Base-by-base conservation (phyloP, 2,329 filamentous ascomycete genomes). In the Fusarium liriodendri region DNA sequence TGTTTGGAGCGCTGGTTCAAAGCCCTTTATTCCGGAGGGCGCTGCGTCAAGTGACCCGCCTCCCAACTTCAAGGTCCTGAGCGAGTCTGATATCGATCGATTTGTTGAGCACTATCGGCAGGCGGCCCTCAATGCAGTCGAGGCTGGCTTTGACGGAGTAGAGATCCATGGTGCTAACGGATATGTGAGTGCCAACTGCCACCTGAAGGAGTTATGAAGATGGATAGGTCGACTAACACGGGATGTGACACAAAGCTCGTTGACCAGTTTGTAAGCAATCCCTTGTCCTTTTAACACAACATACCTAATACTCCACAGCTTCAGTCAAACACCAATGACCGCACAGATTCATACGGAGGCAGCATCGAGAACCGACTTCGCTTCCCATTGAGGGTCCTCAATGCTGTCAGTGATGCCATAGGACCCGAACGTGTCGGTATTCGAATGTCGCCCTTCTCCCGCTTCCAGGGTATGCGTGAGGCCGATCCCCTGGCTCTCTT, bases 111-210 rank as follows among this genome's bases (percentile, higher is more conserved):
- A 89, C 1, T 94, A 88, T 82, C 87, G 85, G 2, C 86, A 85
- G 2, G 87, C 88, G 0, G 84, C 87, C 0, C 84, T 86, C 73
- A 85, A 89, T 27, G 88, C 92, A 0, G 80, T 94, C 0, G 85
- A 87, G 0, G 90, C 89, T 6, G 93, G 93, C 0, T 92, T 92
- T 37, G 93, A 96, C 77, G 91, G 90, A 6, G 89, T 95, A 62
- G 93, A 95, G 72, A 79, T 87, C 7, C 85, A 89, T 68, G 86
- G 81, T 11, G 89, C 88, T 3, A 90, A 91, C 75, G 90, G 89
- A 3, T 93, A 92, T 72, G 83, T 93, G 2, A 67, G 76, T 75
- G 2, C 5, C 9, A 4, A 27, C 14, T 25, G 2, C 13, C 6
- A n/a, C 8, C 5, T 5, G 18, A 14, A 32, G 9, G 9, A 18